Percentiles rank a stretch among this genome's conserved stretches.
Conservation (phyloP, 139 green algal species). For the Diplosphaera chodatii region DNA sequence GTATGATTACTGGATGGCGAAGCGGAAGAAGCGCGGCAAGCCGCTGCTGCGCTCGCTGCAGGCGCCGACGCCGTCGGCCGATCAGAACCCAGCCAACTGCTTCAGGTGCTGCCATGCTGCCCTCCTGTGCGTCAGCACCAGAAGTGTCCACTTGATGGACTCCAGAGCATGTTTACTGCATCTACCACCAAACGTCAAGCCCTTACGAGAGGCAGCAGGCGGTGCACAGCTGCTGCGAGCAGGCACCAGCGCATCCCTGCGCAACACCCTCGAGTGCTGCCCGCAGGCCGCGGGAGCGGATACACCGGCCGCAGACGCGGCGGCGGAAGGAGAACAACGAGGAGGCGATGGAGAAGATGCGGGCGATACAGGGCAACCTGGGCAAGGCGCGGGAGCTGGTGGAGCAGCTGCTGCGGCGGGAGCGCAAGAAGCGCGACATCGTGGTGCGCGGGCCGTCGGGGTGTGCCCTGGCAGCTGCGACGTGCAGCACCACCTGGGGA, state of each 20-base stretch:
- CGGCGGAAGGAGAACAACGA: slow-evolving; percentile 70
- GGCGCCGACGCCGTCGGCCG: slow-evolving; percentile 65
- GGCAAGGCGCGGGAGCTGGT: slow-evolving; percentile 44
- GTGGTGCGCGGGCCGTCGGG: slow-evolving; percentile 26
- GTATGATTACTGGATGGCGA: slow-evolving; percentile 88
- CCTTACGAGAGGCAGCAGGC: too few relatives aligned
- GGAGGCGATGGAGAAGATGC: slow-evolving; percentile 75
- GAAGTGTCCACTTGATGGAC: too few relatives aligned
- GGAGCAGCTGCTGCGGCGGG: slow-evolving; percentile 56
- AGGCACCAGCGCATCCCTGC: too few relatives aligned
- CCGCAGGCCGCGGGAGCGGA: slow-evolving; percentile 79
- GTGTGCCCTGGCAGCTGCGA: not conserved
- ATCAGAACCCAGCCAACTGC: slow-evolving; percentile 91
- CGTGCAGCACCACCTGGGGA: too few relatives aligned
- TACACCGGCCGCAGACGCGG: slow-evolving; percentile 84
- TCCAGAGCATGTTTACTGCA: too few relatives aligned
- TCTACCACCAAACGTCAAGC: too few relatives aligned
- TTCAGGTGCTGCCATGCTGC: too few relatives aligned
- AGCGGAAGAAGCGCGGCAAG: slow-evolving; percentile 65
- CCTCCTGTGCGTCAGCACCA: too few relatives aligned
- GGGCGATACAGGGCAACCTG: slow-evolving; percentile 64
- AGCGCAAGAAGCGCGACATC: slow-evolving; percentile 67
- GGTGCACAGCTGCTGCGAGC: too few relatives aligned
- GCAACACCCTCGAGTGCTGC: too few relatives aligned
- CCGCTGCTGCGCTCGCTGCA: slow-evolving; percentile 83